phyloP scores from a whole-genome alignment of 805 yeast species.

The Candida cerambycidarum region DNA sequence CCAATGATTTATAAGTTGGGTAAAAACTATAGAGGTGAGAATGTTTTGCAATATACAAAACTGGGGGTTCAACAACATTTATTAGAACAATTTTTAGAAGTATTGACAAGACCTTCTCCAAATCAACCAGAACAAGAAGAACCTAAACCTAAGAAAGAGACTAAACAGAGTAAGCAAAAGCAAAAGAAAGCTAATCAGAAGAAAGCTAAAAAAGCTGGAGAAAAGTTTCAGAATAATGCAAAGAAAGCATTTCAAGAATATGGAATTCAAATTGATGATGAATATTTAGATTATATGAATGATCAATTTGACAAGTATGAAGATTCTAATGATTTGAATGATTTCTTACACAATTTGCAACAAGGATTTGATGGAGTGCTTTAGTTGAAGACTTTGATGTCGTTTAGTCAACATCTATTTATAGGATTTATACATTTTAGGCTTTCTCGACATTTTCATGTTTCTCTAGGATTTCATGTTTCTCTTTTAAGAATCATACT shows the following conservation, averaged over 20 bases:
- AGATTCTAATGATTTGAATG: conserved; percentile 1
- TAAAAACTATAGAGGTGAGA: conserved; percentile 9
- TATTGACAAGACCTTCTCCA: background rate
- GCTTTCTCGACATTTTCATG: too few relatives aligned
- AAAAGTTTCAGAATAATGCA: conserved; percentile 13
- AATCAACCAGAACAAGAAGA: background rate
- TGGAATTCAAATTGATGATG: conserved; percentile 18
- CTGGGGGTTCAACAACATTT: conserved; percentile 7
- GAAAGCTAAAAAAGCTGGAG: conserved; percentile 5
- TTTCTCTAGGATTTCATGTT: too few relatives aligned
- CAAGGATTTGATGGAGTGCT: background rate
- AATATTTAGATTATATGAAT: conserved; percentile 17
- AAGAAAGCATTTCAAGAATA: conserved; percentile 15
- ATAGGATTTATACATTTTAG: too few relatives aligned
- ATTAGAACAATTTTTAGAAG: conserved; percentile 4
- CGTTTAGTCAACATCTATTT: too few relatives aligned
- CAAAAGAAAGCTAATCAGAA: conserved; percentile 4
- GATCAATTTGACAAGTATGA: conserved; percentile 11
- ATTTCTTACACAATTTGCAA: conserved; percentile 1
- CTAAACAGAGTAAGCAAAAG: background rate
- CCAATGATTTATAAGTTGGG: conserved; percentile 11
- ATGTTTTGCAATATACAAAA: conserved; percentile 5
- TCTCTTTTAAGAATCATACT: too few relatives aligned
- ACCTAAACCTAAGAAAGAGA: background rate
- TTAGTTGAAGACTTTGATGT: too few relatives aligned